Base-by-base conservation (phyloP, 805 yeast genomes). In the Saturnispora dispora region DNA sequence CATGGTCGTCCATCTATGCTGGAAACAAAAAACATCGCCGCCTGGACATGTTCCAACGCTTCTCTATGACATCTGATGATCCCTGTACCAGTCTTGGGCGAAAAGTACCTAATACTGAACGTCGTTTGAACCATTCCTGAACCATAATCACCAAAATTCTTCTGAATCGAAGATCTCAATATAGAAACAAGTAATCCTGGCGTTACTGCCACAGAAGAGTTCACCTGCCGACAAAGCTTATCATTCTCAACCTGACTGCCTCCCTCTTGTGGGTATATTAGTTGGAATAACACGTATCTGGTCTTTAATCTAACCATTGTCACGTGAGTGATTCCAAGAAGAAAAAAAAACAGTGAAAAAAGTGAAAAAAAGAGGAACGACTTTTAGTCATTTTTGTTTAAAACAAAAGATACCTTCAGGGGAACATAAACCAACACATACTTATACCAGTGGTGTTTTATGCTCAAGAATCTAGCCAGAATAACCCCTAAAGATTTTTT, bases 281-380 rank as follows among this genome's bases (percentile, higher is more conserved):
- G 67, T 57, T 89, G 96, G 64, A 91, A 90, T 4, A 89, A 72
- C 11, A 90, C 73, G 60, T 91, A 90, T 58, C 98, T 71, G 17
- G 89, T 82, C 65, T 90, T 90, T 28, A 90, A 72, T 60, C 98
- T 78, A 15, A 90, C 98, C 98, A 90, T 90, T 5, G 43, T 23
- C 41, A 46, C 44, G 46, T 45, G 44, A 49, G 25, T 8, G 11
- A 9, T 10, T 17, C 2, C 25, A 17, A 44, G 36, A 33, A 13
- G 27, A 28, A 44, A 28, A 32, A 23, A 44, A 44, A 15, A 6
- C 25, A 44, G 18, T 27, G 23, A 18, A 44, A 44, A 28, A 23
- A 11, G 37, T 18, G 28, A 28, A 32, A 32, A 44, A 20, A 44
- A 27, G 18, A 17, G 23, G 23, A 22, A 44, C 13, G 10, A 18